Base-by-base conservation (phyloP, 805 yeast species). In the Pichia ethanolica region DNA sequence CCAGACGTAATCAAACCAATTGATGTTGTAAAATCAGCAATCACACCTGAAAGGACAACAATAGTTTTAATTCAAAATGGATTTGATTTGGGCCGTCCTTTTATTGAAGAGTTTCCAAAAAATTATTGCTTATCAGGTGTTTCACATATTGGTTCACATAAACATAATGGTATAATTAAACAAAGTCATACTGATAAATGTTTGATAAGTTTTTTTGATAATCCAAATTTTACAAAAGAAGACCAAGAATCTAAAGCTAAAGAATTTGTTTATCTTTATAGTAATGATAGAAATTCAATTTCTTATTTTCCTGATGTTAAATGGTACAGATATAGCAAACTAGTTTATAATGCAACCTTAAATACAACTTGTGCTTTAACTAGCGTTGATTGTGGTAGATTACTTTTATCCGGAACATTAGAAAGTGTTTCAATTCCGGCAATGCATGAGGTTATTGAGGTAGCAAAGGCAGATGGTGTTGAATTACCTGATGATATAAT, bases 401-500 rank as follows among this genome's bases (percentile, higher is more conserved):
- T 79, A 32, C 71, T 64, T 49, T 58, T 70, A 28, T 59, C 74
- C 33, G 81, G 79, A 9, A 70, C 74, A 9, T 59, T 69, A 28
- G 69, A 72, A 12, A 42, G 66, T 0, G 56, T 79, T 20, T 60
- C 74, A 6, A 53, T 66, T 39, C 88, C 87, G 5, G 85, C 87
- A 1, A 84, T 84, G 89, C 65, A 69, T 38, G 95, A 86, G 63
- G 72, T 86, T 14, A 63, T 75, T 25, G 73, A 72, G 4, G 75
- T 85, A 51, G 95, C 95, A 10, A 77, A 75, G 46, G 78, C 86
- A 9, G 90, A 83, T 51, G 87, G 87, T 0, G 73, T 77, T 36
- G 71, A 69, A 4, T 59, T 86, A 34, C 79, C 80, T 1, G 72
- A 64, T 27, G 75, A 67, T n/a, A 63, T 73, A 25, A 77, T 77